Conservation (phyloP, 768 basidiomycete genomes). For the Sistotremastrum suecicum region DNA sequence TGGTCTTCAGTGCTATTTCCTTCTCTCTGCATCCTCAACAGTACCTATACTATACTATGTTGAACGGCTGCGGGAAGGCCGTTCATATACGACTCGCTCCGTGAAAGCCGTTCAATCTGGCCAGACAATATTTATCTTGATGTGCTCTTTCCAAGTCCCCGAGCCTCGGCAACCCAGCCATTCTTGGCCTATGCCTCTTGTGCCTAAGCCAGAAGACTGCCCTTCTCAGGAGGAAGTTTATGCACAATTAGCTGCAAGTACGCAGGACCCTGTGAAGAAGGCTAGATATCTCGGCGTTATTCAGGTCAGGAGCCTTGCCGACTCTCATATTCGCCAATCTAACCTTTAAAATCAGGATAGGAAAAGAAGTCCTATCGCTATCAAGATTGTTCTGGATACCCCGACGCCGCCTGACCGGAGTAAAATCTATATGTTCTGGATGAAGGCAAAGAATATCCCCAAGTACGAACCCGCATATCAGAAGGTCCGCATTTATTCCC, state of each 20-base stretch:
- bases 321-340: background rate
- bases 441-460: constrained; percentile 56
- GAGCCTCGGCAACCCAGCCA: constrained; percentile 61
- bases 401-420: constrained; percentile 25
- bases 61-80: constrained; percentile 60
- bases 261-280: too few species aligned
- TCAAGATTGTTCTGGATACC: constrained; percentile 32
- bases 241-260: constrained; percentile 13
- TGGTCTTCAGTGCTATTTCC: constrained; percentile 57
- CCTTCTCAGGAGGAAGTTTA: constrained; percentile 35
- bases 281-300: too few species aligned
- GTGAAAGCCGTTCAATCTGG: constrained; percentile 44
- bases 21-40: constrained; percentile 57
- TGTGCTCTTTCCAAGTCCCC: constrained; percentile 73
- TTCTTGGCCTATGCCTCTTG: constrained; percentile 54
- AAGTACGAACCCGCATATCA: constrained; percentile 61
- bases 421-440: constrained; percentile 58
- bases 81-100: constrained; percentile 54
- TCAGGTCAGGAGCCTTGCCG: too few species aligned
- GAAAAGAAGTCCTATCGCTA: constrained; percentile 49
- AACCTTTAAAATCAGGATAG: constrained; percentile 36
- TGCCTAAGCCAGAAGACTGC: constrained; percentile 45
- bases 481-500: constrained; percentile 31
- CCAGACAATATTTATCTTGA: constrained; percentile 42
- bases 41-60: constrained; percentile 69